phyloP scores from a whole-genome alignment of 306 rosid species.

The Prunus mume region DNA sequence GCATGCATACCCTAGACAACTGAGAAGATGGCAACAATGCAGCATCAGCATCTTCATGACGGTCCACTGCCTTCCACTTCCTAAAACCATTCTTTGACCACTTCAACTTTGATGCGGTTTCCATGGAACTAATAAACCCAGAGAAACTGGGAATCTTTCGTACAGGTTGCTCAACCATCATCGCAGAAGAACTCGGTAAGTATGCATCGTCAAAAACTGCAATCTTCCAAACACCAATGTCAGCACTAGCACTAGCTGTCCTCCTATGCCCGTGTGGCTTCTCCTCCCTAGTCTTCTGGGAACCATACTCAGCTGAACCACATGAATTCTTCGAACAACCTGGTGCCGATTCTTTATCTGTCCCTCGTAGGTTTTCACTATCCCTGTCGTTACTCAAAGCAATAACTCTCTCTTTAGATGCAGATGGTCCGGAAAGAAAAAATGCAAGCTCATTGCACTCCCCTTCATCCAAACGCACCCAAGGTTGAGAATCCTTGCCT shows the following conservation, averaged over 20 bases:
- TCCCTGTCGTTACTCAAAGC: slow-evolving; percentile 24
- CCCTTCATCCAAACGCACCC: slow-evolving; percentile 81
- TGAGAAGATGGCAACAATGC: slow-evolving; percentile 44
- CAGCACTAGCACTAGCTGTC: slow-evolving; percentile 89
- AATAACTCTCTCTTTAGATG: slow-evolving; percentile 21
- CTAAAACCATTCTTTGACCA: slow-evolving; percentile 77
- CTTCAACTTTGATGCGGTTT: slow-evolving; percentile 63
- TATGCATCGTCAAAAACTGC: slow-evolving; percentile 53
- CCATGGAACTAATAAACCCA: slow-evolving; percentile 68
- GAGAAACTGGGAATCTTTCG: slow-evolving; percentile 88
- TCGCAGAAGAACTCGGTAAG: slow-evolving; percentile 32
- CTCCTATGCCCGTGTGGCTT: slow-evolving; percentile 75
- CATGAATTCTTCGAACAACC: slow-evolving; percentile 32
- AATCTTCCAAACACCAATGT: slow-evolving; percentile 77
- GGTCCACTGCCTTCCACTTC: slow-evolving; percentile 60
- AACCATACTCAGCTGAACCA: slow-evolving; percentile 37
- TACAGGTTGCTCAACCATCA: slow-evolving; percentile 43
- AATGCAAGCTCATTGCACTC: slow-evolving; percentile 75
- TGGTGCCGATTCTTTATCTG: slow-evolving; percentile 26
- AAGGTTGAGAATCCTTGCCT: slow-evolving; percentile 55
- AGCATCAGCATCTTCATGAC: slow-evolving; percentile 45
- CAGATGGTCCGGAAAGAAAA: slow-evolving; percentile 66
- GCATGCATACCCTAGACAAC: slow-evolving; percentile 53
- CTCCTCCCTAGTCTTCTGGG: slow-evolving; percentile 35
- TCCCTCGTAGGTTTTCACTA: slow-evolving; percentile 31